Evolutionary conservation across 108 stramenopile species (phyloP).

Genomic region (Nannochloropsis oceanica): DNA sequence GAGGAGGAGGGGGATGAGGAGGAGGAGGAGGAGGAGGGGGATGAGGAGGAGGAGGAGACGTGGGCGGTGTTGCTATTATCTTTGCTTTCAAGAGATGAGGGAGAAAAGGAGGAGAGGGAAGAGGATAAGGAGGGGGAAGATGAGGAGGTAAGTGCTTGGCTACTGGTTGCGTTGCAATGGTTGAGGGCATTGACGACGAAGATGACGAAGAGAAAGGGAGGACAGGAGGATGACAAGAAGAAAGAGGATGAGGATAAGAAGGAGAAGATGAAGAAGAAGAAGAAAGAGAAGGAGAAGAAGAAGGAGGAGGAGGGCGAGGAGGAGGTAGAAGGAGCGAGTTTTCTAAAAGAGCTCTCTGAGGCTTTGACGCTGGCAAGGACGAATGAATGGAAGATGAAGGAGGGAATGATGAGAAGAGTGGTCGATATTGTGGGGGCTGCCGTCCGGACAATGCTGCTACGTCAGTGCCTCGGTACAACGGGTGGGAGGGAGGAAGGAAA

Average conservation of each 20-base stretch:
- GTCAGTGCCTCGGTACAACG: neutral
- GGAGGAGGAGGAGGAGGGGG: neutral
- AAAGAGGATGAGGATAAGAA: neutral
- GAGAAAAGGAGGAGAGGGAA: neutral
- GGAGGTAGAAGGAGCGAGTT: neutral
- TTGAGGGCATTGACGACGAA: neutral
- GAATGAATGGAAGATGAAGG: too few relatives aligned
- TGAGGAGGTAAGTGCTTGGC: neutral
- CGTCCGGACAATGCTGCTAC: neutral
- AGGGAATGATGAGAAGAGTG: neutral
- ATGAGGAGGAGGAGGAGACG: neutral
- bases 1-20: neutral
- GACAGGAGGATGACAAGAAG: neutral
- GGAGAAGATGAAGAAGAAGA: neutral
- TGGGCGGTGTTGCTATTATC: neutral
- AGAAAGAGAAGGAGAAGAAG: neutral
- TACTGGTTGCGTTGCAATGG: neutral
- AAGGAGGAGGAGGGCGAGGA: neutral
- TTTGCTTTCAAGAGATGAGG: neutral
- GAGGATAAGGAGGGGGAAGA: neutral
- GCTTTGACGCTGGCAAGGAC: too few relatives aligned
- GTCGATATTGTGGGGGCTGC: neutral
- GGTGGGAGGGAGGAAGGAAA: neutral
- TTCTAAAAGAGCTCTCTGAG: neutral
- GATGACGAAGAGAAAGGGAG: neutral